A percentile compares a stretch with the other conserved stretches of the same genome.
Evolutionary conservation across 495 filamentous ascomycete genomes (phyloP).

Genomic region (Thermochaetoides thermophila): DNA sequence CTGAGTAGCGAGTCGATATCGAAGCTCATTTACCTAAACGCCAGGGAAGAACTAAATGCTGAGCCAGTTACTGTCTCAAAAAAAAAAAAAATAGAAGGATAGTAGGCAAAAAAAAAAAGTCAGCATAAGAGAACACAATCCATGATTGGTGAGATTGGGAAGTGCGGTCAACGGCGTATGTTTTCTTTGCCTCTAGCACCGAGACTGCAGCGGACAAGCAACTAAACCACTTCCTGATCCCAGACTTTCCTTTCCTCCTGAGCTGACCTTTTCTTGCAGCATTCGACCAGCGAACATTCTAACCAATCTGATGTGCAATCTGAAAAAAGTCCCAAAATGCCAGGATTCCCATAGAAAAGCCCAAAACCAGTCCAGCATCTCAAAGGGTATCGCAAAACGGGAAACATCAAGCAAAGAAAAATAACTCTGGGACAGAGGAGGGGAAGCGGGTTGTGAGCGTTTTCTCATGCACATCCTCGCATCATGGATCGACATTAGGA

Average conservation of each 20-base stretch:
- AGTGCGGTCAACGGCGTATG: slow-evolving; percentile 5
- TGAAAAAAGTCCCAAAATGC: slow-evolving; percentile 9
- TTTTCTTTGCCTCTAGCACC: slow-evolving; percentile 5
- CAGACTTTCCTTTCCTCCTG: slow-evolving; percentile 7
- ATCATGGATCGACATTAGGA: slow-evolving; percentile 24
- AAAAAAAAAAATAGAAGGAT: slow-evolving; percentile 5
- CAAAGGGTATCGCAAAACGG: slow-evolving; percentile 11
- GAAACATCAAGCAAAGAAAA: slow-evolving; percentile 9
- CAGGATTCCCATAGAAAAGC: slow-evolving; percentile 11
- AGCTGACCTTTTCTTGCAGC: slow-evolving; percentile 4
- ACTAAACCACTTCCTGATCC: too few species aligned
- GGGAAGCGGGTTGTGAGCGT: slow-evolving; percentile 9
- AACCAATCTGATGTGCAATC: slow-evolving; percentile 4
- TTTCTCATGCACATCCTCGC: slow-evolving; percentile 10
- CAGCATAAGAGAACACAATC: slow-evolving; percentile 10
- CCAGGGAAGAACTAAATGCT: slow-evolving; percentile 10
- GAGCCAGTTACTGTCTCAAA: slow-evolving; percentile 7
- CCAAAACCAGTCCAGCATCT: slow-evolving; percentile 15
- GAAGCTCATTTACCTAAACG: slow-evolving; percentile 7
- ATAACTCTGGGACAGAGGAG: slow-evolving; percentile 11
- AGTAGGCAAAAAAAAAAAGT: slow-evolving; percentile 5
- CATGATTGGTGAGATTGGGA: slow-evolving; percentile 10
- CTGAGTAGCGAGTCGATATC: slow-evolving; percentile 11
- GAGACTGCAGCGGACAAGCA: too few species aligned
- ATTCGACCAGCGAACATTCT: slow-evolving; percentile 15